phyloP scores from a whole-genome alignment of 208 protist genomes.

The Leishmania gerbilli region DNA sequence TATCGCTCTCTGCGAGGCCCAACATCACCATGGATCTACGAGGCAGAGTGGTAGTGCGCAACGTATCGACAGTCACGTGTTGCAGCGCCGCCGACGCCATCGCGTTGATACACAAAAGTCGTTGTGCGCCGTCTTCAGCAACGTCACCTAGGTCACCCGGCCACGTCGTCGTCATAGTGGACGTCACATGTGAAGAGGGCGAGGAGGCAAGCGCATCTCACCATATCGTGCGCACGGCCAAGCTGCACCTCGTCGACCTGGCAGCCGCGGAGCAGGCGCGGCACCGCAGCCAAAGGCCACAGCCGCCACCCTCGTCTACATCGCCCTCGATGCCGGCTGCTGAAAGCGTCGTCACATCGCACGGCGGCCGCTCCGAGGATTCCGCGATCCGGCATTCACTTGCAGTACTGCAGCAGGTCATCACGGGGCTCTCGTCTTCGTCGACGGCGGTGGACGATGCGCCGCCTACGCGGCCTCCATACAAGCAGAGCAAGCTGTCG shows the following conservation, averaged over 20 bases:
- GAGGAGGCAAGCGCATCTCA: constrained; percentile 27
- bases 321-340: not conserved
- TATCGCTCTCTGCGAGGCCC: constrained; percentile 1
- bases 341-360: not conserved
- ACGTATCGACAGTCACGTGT: constrained; percentile 11
- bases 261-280: constrained; percentile 75
- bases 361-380: constrained; percentile 7
- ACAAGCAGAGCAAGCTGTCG: constrained; percentile 91
- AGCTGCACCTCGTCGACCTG: constrained; percentile 93
- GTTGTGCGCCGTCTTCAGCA: constrained; percentile 3
- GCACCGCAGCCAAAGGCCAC: not conserved
- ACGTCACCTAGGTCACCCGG: not conserved
- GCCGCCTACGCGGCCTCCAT: constrained; percentile 22
- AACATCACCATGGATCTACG: constrained; percentile 22
- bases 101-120: not conserved
- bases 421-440: constrained; percentile 60
- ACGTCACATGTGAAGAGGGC: constrained; percentile 37
- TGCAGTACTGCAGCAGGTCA: constrained; percentile 91
- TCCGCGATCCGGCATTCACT: constrained; percentile 74
- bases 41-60: constrained; percentile 16
- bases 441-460: not conserved
- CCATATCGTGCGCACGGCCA: constrained; percentile 30
- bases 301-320: constrained; percentile 18
- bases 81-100: constrained; percentile 9
- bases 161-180: constrained; percentile 88